phyloP scores from a whole-genome alignment of 140 eudicot genomes.

The Ambrosia hybrid region DNA sequence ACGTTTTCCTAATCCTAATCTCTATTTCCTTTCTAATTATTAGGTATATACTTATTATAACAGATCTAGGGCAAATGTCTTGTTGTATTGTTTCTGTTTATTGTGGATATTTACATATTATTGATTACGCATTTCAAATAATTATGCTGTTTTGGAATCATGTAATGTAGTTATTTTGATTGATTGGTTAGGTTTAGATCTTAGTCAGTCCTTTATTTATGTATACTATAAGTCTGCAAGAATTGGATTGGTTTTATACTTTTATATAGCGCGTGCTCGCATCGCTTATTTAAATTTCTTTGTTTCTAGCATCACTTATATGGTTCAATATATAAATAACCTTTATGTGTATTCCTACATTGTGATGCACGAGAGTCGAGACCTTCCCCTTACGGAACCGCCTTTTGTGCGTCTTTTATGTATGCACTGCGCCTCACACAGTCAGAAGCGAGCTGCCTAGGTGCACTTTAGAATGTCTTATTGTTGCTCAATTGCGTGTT shows the following conservation, averaged over 20 bases:
- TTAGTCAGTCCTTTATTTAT: not conserved
- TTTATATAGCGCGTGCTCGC: too few relatives aligned
- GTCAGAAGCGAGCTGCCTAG: not conserved
- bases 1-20: constrained; percentile 7
- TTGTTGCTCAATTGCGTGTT: constrained; percentile 13
- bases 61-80: constrained; percentile 10
- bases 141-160: constrained; percentile 9
- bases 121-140: not conserved
- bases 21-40: not conserved
- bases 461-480: not conserved
- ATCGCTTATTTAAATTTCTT: too few relatives aligned
- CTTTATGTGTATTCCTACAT: too few relatives aligned
- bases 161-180: constrained; percentile 1
- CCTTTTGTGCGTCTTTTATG: too few relatives aligned
- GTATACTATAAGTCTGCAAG: not conserved
- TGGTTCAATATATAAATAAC: too few relatives aligned
- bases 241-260: not conserved
- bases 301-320: too few relatives aligned
- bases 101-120: not conserved
- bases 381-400: too few relatives aligned
- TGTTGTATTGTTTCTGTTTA: constrained; percentile 1
- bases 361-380: too few relatives aligned
- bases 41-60: constrained; percentile 14
- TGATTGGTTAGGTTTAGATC: constrained; percentile 8
- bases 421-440: too few relatives aligned